phyloP scores from a whole-genome alignment of 352 stramenopile genomes.

The Globisporangium paddicum region DNA sequence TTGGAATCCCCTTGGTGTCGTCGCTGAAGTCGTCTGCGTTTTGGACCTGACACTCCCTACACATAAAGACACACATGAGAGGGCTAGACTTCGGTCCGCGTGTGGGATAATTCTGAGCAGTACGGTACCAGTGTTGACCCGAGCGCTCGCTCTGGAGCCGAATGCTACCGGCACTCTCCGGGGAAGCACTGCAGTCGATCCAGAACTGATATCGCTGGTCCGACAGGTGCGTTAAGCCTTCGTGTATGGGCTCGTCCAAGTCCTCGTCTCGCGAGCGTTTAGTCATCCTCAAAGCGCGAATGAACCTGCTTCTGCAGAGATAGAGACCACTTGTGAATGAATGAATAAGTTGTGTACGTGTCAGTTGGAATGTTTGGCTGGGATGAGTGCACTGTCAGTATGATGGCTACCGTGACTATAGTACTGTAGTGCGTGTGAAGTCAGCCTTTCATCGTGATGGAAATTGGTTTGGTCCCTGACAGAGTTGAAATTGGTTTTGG shows the following conservation, averaged over 20 bases:
- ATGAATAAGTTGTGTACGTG: too few relatives aligned
- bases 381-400: too few relatives aligned
- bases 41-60: neutral
- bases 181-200: neutral
- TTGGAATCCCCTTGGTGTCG: neutral
- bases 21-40: neutral
- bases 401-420: too few relatives aligned
- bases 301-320: neutral
- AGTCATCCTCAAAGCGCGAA: neutral
- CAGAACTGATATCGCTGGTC: neutral
- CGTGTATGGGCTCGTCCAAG: neutral
- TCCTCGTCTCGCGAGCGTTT: neutral
- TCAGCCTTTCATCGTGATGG: too few relatives aligned
- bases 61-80: too few relatives aligned
- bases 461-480: too few relatives aligned
- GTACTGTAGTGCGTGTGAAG: too few relatives aligned
- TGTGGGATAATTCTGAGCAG: too few relatives aligned
- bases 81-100: too few relatives aligned
- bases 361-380: too few relatives aligned
- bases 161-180: neutral
- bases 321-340: too few relatives aligned
- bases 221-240: neutral
- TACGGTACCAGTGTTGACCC: neutral
- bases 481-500: neutral
- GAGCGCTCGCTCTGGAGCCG: neutral